Conservation (phyloP, 805 yeast species). For the Dipodascus albidus region DNA sequence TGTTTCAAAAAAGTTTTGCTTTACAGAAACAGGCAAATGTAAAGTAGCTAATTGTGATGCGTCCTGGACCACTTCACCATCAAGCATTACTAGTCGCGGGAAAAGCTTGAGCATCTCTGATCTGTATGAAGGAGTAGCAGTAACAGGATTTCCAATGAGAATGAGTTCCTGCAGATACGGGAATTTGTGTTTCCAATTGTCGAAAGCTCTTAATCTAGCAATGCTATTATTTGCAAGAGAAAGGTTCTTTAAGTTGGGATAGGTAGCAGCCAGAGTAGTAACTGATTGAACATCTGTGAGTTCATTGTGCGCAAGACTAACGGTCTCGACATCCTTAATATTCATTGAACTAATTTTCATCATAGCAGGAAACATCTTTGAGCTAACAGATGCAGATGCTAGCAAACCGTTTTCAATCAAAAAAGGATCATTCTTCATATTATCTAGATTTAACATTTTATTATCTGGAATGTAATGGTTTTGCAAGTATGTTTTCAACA, state of each 20-base stretch:
- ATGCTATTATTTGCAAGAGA: constrained; percentile 72
- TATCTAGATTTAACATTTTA: constrained; percentile 59
- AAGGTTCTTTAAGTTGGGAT: constrained; percentile 66
- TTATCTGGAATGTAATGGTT: constrained; percentile 54
- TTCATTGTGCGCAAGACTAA: constrained; percentile 41
- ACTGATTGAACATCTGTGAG: constrained; percentile 50
- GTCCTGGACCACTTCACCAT: constrained; percentile 69
- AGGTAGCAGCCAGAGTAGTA: constrained; percentile 56
- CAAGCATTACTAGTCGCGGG: constrained; percentile 70
- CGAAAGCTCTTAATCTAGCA: constrained; percentile 45
- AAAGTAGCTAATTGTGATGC: constrained; percentile 35
- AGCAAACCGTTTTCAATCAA: constrained; percentile 55
- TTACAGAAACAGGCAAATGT: constrained; percentile 27
- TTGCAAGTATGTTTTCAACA: constrained; percentile 48
- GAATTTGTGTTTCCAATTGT: constrained; percentile 69
- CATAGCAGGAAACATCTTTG: constrained; percentile 83
- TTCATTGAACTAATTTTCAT: constrained; percentile 66
- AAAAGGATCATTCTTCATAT: constrained; percentile 51
- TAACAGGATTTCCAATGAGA: constrained; percentile 68
- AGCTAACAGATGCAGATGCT: constrained; percentile 44
- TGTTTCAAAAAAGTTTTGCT: constrained; percentile 74
- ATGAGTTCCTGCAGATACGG: constrained; percentile 62
- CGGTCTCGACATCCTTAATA: constrained; percentile 43
- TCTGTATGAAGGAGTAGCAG: constrained; percentile 35
- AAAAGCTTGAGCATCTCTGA: constrained; percentile 57